Percentiles rank a stretch among this genome's conserved stretches.
Conservation (phyloP, 2,329 filamentous ascomycete genomes). For the Venturiaceae sp. region DNA sequence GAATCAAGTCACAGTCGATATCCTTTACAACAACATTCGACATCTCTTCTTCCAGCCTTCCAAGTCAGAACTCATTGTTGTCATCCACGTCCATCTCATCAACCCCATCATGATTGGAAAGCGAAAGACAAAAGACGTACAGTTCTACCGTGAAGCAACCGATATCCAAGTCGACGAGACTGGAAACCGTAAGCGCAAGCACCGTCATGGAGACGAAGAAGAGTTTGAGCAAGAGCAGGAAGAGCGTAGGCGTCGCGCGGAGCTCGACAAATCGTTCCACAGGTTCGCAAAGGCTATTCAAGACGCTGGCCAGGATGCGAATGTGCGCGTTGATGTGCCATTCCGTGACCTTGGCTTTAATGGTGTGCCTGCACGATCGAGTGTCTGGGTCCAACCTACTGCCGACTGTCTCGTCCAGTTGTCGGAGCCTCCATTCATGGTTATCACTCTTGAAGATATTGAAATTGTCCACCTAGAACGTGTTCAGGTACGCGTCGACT, state of each 20-base stretch:
- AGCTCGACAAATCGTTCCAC: slow-evolving; percentile 92
- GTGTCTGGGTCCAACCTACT: slow-evolving; percentile 89
- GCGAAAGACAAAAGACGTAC: slow-evolving; percentile 98
- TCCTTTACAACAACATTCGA: slow-evolving; percentile 96
- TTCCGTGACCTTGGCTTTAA: slow-evolving; percentile 95
- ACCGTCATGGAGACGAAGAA: slow-evolving; percentile 94
- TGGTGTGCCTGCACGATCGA: slow-evolving; percentile 90
- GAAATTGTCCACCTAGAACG: slow-evolving; percentile 94
- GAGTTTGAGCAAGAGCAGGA: slow-evolving; percentile 98
- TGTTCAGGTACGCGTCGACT: slow-evolving; percentile 47
- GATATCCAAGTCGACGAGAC: slow-evolving; percentile 99
- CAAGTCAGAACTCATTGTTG: slow-evolving; percentile 89
- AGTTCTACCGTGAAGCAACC: slow-evolving; percentile 95
- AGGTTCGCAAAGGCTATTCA: slow-evolving; percentile 95
- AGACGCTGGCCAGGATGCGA: slow-evolving; percentile 85
- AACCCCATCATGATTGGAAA: slow-evolving; percentile 97
- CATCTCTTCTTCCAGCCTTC: slow-evolving; percentile 99
- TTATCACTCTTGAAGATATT: slow-evolving; percentile 89
- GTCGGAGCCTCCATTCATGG: slow-evolving; percentile 93
- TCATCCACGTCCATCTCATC: slow-evolving; percentile 96
- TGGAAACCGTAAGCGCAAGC: slow-evolving; percentile 94
- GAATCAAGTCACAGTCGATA: slow-evolving; percentile 74
- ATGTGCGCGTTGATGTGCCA: slow-evolving; percentile 90
- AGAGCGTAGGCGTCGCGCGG: slow-evolving; percentile 80
- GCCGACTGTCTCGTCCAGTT: slow-evolving; percentile 96